Base-by-base conservation (phyloP, 805 yeast genomes). In the Zygoascus ofunaensis region DNA sequence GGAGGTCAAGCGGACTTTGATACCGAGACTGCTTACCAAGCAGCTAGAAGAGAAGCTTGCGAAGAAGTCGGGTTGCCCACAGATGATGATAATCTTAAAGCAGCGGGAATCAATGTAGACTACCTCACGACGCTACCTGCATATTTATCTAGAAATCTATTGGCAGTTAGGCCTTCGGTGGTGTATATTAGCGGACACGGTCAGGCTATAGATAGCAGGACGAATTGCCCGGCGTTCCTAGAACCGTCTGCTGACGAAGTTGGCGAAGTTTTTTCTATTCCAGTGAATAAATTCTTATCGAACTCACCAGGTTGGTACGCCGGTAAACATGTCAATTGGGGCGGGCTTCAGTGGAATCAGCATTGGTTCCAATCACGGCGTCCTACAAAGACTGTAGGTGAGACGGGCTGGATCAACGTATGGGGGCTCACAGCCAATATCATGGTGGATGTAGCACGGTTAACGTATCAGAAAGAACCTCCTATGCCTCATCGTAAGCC, bases 1-100 rank as follows among this genome's bases (percentile, higher is more conserved):
- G 97, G 97, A 2, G 97, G 97, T 5, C 85, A 82, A 57, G 87
- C 94, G 3, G 97, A 89, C 60, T 57, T 53, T 35, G 54, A 28
- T 4, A 77, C 72, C 0, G 66, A 73, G 17, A 87, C 86, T 53
- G 85, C 83, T 46, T 80, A 82, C 71, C 72, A 74, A 37, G 80
- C 82, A 34, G 82, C 95, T 0, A 68, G 94, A 47, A 68, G 97
- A 26, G 97, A 89, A 61, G 78, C 87, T 49, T 74, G 72, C 45
- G 97, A 89, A 58, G 97, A 89, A 59, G 84, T 89, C 41, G 96
- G 96, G 0, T 59, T 86, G 40, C 34, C 56, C 15, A 28, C 24
- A 7, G 50, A 45, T 33, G 43, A 46, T 39, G 37, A 44, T 35
- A 32, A 15, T 19, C 71, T 73, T 8, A 61, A 70, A 14, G 34